These are phyloP conservation scores for Hortaea werneckii DNA, from an alignment of 2,329 filamentous ascomycete genomes.

Conservation along the genomic window DNA sequence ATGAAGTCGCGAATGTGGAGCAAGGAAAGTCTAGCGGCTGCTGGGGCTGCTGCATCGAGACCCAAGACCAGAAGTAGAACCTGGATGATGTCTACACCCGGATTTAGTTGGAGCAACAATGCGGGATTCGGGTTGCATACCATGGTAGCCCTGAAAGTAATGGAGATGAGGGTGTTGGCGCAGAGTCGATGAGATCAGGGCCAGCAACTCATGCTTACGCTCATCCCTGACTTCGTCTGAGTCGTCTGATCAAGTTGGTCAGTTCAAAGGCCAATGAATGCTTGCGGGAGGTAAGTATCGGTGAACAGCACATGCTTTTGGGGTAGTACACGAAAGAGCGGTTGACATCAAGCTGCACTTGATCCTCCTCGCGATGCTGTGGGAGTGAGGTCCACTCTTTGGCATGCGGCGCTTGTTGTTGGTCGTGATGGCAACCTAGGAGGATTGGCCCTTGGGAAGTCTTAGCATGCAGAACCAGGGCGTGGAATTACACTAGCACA, in stretches of 20 bases:
- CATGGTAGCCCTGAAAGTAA: constrained; percentile 96
- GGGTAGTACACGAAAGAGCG: constrained; percentile 98
- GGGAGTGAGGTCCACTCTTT: constrained; percentile 53
- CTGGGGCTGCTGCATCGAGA: constrained; percentile 46
- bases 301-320: constrained; percentile 46
- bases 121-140: too few relatives aligned
- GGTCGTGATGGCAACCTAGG: constrained; percentile 29
- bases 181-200: constrained; percentile 71
- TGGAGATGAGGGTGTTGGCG: constrained; percentile 72
- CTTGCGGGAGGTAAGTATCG: neutral
- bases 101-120: too few relatives aligned
- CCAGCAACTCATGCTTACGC: constrained; percentile 67
- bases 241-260: constrained; percentile 44
- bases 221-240: constrained; percentile 56
- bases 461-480: neutral
- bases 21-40: constrained; percentile 72
- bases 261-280: neutral
- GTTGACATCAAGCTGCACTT: constrained; percentile 86
- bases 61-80: constrained; percentile 82
- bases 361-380: constrained; percentile 76
- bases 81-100: constrained; percentile 68
- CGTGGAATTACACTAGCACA: neutral
- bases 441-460: constrained; percentile 50
- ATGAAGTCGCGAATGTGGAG: constrained; percentile 95
- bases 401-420: constrained; percentile 5